Conservation (phyloP, 2,329 filamentous ascomycete species). For the Phialophora verrucosa region DNA sequence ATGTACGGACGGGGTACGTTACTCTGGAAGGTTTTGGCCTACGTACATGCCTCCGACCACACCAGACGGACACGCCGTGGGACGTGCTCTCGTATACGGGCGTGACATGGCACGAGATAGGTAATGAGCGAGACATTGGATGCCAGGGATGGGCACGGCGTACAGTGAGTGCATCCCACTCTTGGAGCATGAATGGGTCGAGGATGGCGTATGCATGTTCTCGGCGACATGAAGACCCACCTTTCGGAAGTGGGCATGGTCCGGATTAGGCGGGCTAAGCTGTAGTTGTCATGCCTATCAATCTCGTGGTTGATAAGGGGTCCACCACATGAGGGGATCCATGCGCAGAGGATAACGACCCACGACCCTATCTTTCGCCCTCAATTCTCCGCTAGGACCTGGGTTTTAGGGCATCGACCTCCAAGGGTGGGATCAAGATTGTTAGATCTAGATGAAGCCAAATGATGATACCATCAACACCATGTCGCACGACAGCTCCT, state of each 20-base stretch:
- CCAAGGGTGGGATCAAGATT: neutral
- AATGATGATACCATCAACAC: neutral
- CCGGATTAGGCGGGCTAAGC: too few relatives aligned
- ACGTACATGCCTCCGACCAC: too few relatives aligned
- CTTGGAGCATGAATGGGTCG: neutral
- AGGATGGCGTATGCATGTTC: neutral
- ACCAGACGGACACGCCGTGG: too few relatives aligned
- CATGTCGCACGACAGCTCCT: neutral
- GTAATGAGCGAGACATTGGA: neutral
- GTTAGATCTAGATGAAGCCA: neutral
- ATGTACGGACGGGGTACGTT: too few relatives aligned
- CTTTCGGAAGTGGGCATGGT: neutral
- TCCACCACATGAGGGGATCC: too few relatives aligned
- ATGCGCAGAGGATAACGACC: too few relatives aligned
- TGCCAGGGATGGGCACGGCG: neutral
- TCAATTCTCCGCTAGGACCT: neutral
- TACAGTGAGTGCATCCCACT: neutral
- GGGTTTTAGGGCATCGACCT: neutral
- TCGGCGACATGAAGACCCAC: neutral
- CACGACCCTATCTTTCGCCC: neutral
- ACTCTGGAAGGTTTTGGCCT: too few relatives aligned
- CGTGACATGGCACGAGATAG: neutral
- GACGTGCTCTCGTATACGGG: neutral
- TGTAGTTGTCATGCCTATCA: neutral
- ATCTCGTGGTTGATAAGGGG: neutral